phyloP scores from a whole-genome alignment of 2,329 filamentous ascomycete genomes.

The Fusarium succisae region DNA sequence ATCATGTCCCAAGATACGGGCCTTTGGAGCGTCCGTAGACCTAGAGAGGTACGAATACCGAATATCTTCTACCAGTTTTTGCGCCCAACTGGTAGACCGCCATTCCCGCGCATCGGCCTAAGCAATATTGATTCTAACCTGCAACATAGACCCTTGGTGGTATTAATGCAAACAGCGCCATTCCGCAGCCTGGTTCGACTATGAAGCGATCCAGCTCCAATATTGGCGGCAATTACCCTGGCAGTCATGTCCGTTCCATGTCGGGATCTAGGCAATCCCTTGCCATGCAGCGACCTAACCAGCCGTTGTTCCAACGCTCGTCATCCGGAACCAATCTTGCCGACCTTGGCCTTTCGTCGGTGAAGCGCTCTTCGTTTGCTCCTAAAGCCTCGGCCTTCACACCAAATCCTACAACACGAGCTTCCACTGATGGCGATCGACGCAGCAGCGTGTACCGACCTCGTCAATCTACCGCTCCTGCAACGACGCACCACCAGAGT shows the following conservation, averaged over 20 bases:
- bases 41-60: constrained; percentile 74
- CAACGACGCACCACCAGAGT: constrained; percentile 84
- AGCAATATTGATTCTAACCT: constrained; percentile 29
- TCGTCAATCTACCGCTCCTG: constrained; percentile 73
- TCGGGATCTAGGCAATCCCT: constrained; percentile 88
- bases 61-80: constrained; percentile 28
- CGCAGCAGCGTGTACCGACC: constrained; percentile 84
- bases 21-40: constrained; percentile 90
- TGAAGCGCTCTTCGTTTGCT: constrained; percentile 83
- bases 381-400: constrained; percentile 71
- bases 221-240: constrained; percentile 70
- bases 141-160: constrained; percentile 79
- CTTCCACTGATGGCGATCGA: constrained; percentile 63
- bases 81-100: constrained; percentile 8
- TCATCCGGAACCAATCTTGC: constrained; percentile 84
- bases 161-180: constrained; percentile 82
- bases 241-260: constrained; percentile 80
- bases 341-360: constrained; percentile 83
- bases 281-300: constrained; percentile 82
- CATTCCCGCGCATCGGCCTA: not conserved
- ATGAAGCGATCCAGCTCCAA: constrained; percentile 92
- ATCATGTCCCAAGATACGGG: constrained; percentile 87
- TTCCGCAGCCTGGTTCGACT: constrained; percentile 90
- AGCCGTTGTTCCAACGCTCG: constrained; percentile 86
- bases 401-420: constrained; percentile 59